A percentile compares a stretch with the other conserved stretches of the same genome.
Conservation (phyloP, 257 asterid species). For the Solanum paucissectum region DNA sequence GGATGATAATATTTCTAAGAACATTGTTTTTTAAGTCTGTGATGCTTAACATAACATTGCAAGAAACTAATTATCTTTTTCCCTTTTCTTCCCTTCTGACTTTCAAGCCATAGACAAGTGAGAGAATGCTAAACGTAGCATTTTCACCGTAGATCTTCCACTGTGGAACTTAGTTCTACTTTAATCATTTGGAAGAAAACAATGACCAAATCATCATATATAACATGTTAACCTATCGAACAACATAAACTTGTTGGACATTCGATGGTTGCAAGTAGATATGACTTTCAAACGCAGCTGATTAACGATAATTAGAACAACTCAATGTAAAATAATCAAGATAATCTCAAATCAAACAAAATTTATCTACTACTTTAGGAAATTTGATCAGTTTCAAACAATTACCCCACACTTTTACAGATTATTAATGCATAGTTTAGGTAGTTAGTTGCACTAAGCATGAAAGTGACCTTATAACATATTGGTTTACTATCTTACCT, state of each 20-base stretch:
- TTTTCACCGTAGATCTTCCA: neutral
- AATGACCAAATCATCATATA: neutral
- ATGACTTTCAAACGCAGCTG: neutral
- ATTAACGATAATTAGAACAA: neutral
- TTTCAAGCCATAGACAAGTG: neutral
- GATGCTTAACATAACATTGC: neutral
- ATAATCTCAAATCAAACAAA: neutral
- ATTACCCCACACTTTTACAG: neutral
- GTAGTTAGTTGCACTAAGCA: neutral
- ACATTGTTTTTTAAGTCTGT: neutral
- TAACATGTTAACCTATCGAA: neutral
- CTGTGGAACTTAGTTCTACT: neutral
- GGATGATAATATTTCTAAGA: neutral
- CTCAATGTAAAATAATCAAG: neutral
- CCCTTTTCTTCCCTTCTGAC: neutral
- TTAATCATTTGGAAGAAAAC: neutral
- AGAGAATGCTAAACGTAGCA: neutral
- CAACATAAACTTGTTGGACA: neutral
- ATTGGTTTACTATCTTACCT: conserved; percentile 25
- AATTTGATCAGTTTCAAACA: neutral
- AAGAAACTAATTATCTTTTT: neutral
- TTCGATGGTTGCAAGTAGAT: neutral
- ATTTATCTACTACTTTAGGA: neutral
- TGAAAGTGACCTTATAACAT: neutral
- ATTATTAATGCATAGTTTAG: neutral